Conservation (phyloP, 106 monocot species). For the Allium cepa region DNA sequence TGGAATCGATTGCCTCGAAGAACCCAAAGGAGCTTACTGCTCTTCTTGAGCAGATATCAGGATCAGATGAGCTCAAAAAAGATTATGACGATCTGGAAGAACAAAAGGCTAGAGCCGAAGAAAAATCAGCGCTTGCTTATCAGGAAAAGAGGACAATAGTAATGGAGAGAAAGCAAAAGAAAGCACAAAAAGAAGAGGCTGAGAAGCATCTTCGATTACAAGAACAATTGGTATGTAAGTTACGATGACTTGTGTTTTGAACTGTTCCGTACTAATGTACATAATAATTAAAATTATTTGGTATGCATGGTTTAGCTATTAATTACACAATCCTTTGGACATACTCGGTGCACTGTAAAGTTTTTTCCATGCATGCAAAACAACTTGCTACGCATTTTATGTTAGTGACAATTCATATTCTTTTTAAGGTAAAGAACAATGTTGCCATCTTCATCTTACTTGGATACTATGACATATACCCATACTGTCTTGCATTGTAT, state of each 20-base stretch:
- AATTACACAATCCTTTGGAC: too few relatives aligned
- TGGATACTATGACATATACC: too few relatives aligned
- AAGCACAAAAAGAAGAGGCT: constrained; percentile 99
- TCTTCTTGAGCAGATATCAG: constrained; percentile 93
- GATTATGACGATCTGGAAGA: constrained; percentile 89
- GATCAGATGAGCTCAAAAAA: constrained; percentile 88
- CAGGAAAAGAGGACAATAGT: constrained; percentile 87
- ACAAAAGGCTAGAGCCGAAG: constrained; percentile 61
- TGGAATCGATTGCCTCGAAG: constrained; percentile 98
- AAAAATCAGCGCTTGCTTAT: constrained; percentile 88
- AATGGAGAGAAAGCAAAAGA: constrained; percentile 96
- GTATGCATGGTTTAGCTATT: too few relatives aligned
- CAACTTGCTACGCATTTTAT: too few relatives aligned
- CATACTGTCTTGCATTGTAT: too few relatives aligned
- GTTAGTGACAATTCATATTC: too few relatives aligned
- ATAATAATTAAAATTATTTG: too few relatives aligned
- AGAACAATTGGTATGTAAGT: constrained; percentile 60
- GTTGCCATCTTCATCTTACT: too few relatives aligned
- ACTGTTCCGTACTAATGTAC: too few relatives aligned
- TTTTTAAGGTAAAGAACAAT: too few relatives aligned
- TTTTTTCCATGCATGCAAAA: too few relatives aligned
- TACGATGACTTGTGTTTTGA: not conserved
- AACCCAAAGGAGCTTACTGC: constrained; percentile 90
- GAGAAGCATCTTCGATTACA: constrained; percentile 91
- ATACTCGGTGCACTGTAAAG: too few relatives aligned